These are phyloP conservation scores for Wallacemonas sp. DNA, from an alignment of 208 protist species.

Conservation along the genomic window DNA sequence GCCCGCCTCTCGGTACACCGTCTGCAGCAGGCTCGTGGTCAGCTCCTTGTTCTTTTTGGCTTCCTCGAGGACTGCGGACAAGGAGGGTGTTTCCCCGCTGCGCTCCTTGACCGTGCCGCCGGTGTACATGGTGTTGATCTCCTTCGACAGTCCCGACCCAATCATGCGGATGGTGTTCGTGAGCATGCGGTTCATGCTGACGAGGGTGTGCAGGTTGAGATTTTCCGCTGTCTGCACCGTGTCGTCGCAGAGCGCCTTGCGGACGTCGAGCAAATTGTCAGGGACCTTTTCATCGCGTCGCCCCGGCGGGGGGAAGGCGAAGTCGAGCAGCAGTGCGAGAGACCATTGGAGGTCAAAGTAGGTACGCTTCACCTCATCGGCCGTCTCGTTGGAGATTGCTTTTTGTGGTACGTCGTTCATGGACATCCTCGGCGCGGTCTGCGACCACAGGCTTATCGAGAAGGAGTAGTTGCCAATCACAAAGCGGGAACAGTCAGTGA, in stretches of 20 bases:
- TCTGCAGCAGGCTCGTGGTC: conserved; percentile 18
- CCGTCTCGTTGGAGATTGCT: conserved; percentile 24
- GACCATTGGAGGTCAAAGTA: conserved; percentile 75
- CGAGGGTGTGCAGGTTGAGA: conserved; percentile 22
- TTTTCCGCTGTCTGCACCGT: conserved; percentile 23
- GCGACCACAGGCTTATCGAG: conserved; percentile 38
- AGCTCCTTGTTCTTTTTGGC: conserved; percentile 9
- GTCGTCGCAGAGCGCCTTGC: conserved; percentile 30
- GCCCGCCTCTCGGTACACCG: conserved; percentile 32
- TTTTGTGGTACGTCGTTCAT: neutral
- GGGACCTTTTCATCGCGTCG: conserved; percentile 16
- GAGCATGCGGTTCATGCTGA: conserved; percentile 31
- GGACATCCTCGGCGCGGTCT: conserved; percentile 14
- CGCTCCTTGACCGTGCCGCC: conserved; percentile 1
- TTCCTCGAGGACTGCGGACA: neutral
- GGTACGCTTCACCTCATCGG: conserved; percentile 38
- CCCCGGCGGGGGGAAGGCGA: conserved; percentile 43
- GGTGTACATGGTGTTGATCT: conserved; percentile 28
- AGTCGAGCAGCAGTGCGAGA: conserved; percentile 59
- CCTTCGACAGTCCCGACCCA: conserved; percentile 27
- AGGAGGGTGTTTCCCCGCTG: neutral
- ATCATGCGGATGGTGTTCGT: conserved; percentile 50
- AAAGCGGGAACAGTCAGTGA: conserved; percentile 47
- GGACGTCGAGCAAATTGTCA: conserved; percentile 23
- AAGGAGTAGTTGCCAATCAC: conserved; percentile 43